Percentiles rank a stretch among this genome's conserved stretches.
phyloP scores from a whole-genome alignment of 2,329 filamentous ascomycete genomes.

The Botrytis aclada region DNA sequence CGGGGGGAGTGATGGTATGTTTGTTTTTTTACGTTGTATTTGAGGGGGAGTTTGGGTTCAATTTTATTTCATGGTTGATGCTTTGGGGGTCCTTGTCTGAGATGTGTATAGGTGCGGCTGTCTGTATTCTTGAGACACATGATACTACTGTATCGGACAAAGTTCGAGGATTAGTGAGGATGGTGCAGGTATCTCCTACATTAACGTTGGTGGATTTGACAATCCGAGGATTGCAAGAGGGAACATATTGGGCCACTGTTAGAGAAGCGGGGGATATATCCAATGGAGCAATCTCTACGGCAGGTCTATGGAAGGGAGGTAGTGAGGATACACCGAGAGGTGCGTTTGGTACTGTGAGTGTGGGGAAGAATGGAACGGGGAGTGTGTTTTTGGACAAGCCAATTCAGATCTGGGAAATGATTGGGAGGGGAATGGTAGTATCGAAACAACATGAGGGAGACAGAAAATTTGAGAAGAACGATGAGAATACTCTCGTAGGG shows the following conservation, averaged over 20 bases:
- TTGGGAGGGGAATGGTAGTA: constrained; percentile 88
- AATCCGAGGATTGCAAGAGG: constrained; percentile 75
- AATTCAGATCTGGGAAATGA: constrained; percentile 92
- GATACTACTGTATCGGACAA: constrained; percentile 57
- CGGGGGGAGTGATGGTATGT: constrained; percentile 78
- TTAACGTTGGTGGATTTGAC: constrained; percentile 86
- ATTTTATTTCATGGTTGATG: not conserved
- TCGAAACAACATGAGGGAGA: constrained; percentile 62
- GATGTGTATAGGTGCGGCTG: constrained; percentile 62
- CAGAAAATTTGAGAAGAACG: constrained; percentile 62
- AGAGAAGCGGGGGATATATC: constrained; percentile 86
- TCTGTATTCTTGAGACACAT: constrained; percentile 93
- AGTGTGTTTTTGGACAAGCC: constrained; percentile 76
- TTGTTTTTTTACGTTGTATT: constrained; percentile 19
- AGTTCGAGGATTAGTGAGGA: constrained; percentile 82
- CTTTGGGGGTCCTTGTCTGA: constrained; percentile 7
- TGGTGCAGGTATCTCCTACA: constrained; percentile 82
- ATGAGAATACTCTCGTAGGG: constrained; percentile 82
- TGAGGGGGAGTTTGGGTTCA: constrained; percentile 5
- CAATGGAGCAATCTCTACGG: constrained; percentile 75
- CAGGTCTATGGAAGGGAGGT: constrained; percentile 67
- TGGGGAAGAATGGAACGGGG: constrained; percentile 73
- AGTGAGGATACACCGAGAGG: constrained; percentile 49
- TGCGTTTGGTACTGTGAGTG: constrained; percentile 69
- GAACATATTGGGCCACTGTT: constrained; percentile 79